Percentiles rank a stretch among this genome's conserved stretches.
phyloP scores from a whole-genome alignment of 176 grass and related monocot genomes.

The Sorghum bicolor region DNA sequence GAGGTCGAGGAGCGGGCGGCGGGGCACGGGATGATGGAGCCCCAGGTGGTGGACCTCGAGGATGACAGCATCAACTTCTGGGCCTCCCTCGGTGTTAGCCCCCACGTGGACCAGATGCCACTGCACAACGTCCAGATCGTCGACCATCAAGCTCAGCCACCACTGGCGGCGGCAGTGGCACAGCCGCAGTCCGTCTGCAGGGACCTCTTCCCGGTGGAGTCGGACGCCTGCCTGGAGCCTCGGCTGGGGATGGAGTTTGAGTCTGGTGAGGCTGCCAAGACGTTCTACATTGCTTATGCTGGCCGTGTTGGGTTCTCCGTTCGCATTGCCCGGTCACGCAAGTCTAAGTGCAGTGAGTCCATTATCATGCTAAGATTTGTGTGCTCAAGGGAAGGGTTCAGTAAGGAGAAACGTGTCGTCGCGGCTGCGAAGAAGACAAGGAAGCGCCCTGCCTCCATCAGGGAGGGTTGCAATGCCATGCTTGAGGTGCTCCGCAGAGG shows the following conservation, averaged over 20 bases:
- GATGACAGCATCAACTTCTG: conserved; percentile 99
- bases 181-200: conserved; percentile 47
- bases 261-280: conserved; percentile 86
- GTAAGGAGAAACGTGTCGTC: conserved; percentile 52
- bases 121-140: conserved; percentile 47
- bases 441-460: conserved; percentile 76
- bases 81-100: conserved; percentile 77
- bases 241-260: conserved; percentile 92
- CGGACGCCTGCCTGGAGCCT: conserved; percentile 59
- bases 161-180: background rate
- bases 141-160: conserved; percentile 41
- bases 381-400: conserved; percentile 84
- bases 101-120: conserved; percentile 66
- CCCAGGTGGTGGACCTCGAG: conserved; percentile 74
- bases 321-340: conserved; percentile 71
- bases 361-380: conserved; percentile 96
- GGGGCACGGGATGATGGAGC: conserved; percentile 55
- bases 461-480: conserved; percentile 96
- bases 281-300: conserved; percentile 92
- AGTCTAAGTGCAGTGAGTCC: conserved; percentile 81
- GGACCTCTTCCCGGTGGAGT: conserved; percentile 66
- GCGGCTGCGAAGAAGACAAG: conserved; percentile 72
- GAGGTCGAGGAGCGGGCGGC: background rate
- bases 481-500: conserved; percentile 82
- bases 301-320: conserved; percentile 78